Evolutionary conservation across 116 monocot species (phyloP), one percentile per base, ranked within the genome.

Genomic region (Cymodocea nodosa): DNA sequence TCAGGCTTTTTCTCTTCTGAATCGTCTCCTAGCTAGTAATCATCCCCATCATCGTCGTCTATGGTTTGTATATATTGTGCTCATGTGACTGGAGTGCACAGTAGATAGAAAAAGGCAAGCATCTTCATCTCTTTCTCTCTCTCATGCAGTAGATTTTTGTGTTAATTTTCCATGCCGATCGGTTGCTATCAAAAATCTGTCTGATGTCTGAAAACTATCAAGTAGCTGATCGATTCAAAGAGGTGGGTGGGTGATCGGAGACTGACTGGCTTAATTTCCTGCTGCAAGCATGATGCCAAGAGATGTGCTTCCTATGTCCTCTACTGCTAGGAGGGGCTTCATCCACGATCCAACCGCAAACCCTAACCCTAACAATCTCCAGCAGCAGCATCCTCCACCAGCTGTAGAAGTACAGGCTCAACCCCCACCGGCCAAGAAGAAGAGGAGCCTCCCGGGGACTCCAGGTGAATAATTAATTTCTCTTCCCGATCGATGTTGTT

Each of bases 381-480:
- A 64, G 19, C 64, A 64, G 19, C 44, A 64, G 18, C 48, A 1
- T 49, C 22, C n/a, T n/a, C n/a, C n/a, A n/a, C n/a, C 20, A 64
- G 9, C 58, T 50, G 48, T 59, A 22, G 22, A 54, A 4, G 20
- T 36, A 11, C 58, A 48, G 4, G 6, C 9, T n/a, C 69, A 20
- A 5, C 72, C 56, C 16, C 66, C 68, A 5, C 17, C 56, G 16
- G 49, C 61, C 54, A 79, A 73, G 76, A 83, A 76, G 69, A 83
- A 72, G 50, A 49, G 79, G 56, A 79, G 65, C 62, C 83, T 83
- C 70, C 83, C 83, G 0, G 83, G 83, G 53, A 83, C 73, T 30
- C 83, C 83, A 73, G 83, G 83, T 70, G 68, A 51, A 20, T 56
- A 48, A 25, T 51, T 25, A 53, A 40, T 51, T 25, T 70, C 18